phyloP scores from a whole-genome alignment of 129 eudicot species.

The Smallanthus sonchifolius region DNA sequence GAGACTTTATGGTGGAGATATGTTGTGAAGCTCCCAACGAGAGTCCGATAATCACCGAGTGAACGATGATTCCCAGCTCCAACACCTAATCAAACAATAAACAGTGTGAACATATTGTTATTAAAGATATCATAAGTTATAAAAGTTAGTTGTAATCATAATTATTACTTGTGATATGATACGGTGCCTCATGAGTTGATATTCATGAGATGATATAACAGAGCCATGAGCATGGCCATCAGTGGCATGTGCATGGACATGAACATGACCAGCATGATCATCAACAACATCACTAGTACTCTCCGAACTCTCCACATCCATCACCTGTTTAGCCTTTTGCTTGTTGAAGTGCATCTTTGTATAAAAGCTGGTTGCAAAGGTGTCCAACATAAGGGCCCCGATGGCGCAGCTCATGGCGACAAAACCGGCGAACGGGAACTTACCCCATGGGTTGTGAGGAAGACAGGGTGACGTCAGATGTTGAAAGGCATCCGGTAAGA shows the following conservation, averaged over 20 bases:
- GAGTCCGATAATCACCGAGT: constrained; percentile 69
- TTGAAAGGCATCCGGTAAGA: constrained; percentile 61
- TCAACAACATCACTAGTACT: constrained; percentile 21
- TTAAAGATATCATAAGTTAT: not conserved
- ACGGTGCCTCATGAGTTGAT: constrained; percentile 57
- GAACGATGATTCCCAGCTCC: constrained; percentile 70
- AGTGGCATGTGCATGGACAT: constrained; percentile 55
- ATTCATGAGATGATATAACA: constrained; percentile 22
- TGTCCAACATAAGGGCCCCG: constrained; percentile 57
- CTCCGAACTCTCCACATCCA: constrained; percentile 29
- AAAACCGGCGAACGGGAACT: constrained; percentile 66
- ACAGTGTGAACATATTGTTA: not conserved
- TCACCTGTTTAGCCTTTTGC: constrained; percentile 22
- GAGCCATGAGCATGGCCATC: constrained; percentile 64
- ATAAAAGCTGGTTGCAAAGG: constrained; percentile 56
- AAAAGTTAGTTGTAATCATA: not conserved
- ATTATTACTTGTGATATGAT: constrained; percentile 50
- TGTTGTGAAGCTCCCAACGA: constrained; percentile 65
- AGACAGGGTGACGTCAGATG: constrained; percentile 51
- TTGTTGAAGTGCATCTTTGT: constrained; percentile 42
- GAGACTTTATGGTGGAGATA: constrained; percentile 54
- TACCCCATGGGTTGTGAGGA: constrained; percentile 50
- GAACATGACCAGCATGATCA: constrained; percentile 50
- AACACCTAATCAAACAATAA: constrained; percentile 38
- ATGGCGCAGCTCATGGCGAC: constrained; percentile 60